Evolutionary conservation across 257 asterid species (phyloP).

Genomic region (Nicotiana sylvestris): DNA sequence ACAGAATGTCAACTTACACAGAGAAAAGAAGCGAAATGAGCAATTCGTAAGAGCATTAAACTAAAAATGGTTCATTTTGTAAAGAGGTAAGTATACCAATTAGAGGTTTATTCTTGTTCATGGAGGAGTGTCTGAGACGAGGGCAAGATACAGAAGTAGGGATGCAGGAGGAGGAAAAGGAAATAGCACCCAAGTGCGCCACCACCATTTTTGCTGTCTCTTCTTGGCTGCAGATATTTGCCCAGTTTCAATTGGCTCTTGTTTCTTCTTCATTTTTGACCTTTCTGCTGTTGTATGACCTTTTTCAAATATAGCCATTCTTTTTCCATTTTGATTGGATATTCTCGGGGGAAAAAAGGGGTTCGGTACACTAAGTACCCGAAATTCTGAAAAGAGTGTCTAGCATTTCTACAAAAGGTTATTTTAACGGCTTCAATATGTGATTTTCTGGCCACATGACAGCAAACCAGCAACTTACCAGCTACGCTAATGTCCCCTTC

Average conservation of each 20-base stretch:
- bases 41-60: not conserved
- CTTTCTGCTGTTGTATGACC: not conserved
- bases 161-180: constrained; percentile 41
- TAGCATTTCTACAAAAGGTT: too few species aligned
- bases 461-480: too few species aligned
- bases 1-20: not conserved
- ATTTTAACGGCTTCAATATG: too few species aligned
- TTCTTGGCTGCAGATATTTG: constrained; percentile 1
- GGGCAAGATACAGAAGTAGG: constrained; percentile 23
- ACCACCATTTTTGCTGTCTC: constrained; percentile 29
- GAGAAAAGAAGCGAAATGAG: not conserved
- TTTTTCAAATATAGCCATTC: too few species aligned
- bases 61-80: not conserved
- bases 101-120: constrained; percentile 24
- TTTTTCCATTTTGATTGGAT: too few species aligned
- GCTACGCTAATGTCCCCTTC: too few species aligned
- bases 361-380: too few species aligned
- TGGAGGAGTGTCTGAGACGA: constrained; percentile 21
- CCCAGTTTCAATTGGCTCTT: not conserved
- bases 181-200: constrained; percentile 32
- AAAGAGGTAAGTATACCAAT: constrained; percentile 34
- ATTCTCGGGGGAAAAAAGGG: too few species aligned
- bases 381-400: too few species aligned
- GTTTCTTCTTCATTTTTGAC: not conserved
- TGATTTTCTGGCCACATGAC: too few species aligned